phyloP scores from a whole-genome alignment of 2,329 filamentous ascomycete species.

The Myriosclerotinia duriaeana region DNA sequence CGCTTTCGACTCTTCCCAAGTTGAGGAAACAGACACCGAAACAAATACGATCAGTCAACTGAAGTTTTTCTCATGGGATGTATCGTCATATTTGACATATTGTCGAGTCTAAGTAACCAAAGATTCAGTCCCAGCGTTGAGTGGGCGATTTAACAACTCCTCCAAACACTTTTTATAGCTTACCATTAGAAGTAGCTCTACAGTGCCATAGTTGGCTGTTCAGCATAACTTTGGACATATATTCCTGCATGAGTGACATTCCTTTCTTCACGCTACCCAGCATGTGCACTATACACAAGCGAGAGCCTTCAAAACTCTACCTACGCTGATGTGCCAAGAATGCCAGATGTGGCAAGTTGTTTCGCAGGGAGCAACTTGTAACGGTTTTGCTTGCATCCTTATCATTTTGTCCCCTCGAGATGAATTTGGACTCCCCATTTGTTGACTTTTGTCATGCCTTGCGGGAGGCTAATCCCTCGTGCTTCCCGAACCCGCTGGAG shows the following conservation, averaged over 20 bases:
- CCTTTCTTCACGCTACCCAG: background rate
- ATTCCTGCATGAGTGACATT: background rate
- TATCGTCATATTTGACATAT: background rate
- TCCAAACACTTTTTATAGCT: background rate
- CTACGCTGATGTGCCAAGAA: background rate
- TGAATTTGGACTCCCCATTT: no score
- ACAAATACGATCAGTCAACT: background rate
- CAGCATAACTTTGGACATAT: background rate
- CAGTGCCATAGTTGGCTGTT: background rate
- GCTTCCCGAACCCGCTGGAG: no score
- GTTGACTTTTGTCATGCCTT: no score
- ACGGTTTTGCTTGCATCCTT: background rate
- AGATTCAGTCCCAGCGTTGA: background rate
- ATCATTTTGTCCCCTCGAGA: background rate
- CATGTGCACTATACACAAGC: background rate
- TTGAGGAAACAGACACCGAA: background rate
- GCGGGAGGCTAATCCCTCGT: no score
- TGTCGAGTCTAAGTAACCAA: background rate
- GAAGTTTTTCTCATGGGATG: background rate
- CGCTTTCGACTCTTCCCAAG: no score
- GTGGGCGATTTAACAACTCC: background rate
- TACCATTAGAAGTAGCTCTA: background rate
- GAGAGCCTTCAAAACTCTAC: background rate
- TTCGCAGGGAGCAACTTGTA: conserved; percentile 7
- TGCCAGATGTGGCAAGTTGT: conserved; percentile 5